Evolutionary conservation across 495 filamentous ascomycete genomes (phyloP).

Genomic region (Tricharina praecox): DNA sequence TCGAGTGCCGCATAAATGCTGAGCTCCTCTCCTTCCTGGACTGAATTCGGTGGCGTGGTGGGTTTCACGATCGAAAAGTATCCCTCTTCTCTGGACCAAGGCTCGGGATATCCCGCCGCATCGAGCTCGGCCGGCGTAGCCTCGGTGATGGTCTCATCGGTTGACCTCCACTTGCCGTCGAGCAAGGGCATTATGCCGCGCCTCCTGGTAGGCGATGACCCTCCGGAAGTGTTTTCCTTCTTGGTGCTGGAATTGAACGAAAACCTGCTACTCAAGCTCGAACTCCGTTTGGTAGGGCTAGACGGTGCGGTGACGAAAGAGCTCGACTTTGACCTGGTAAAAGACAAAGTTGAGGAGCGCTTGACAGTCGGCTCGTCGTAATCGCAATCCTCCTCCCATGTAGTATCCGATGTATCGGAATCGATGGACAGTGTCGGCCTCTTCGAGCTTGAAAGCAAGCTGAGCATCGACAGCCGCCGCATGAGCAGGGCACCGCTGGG

Average conservation of each 20-base stretch:
- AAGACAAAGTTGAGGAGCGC: constrained; percentile 5
- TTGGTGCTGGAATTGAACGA: constrained; percentile 7
- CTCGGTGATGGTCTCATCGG: neutral
- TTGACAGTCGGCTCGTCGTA: neutral
- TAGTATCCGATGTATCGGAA: neutral
- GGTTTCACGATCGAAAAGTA: constrained; percentile 2
- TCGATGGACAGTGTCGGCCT: neutral
- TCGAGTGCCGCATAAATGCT: constrained; percentile 4
- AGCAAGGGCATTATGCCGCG: constrained; percentile 4
- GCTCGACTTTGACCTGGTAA: neutral
- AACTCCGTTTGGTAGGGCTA: constrained; percentile 8
- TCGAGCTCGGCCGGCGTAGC: neutral
- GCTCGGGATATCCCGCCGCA: neutral
- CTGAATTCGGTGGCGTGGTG: constrained; percentile 2
- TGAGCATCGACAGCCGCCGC: constrained; percentile 4
- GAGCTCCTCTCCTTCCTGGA: constrained; percentile 6
- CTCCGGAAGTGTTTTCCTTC: constrained; percentile 1
- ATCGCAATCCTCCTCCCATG: constrained; percentile 6
- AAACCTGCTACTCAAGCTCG: constrained; percentile 5
- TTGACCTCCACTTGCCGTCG: constrained; percentile 1
- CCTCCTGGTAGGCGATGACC: neutral
- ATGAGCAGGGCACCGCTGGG: constrained; percentile 1
- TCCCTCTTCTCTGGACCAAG: neutral
- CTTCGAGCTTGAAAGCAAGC: neutral
- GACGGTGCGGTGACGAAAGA: neutral